Evolutionary conservation across 1,284 basidiomycete species (phyloP), one percentile per base, ranked within the genome.

Genomic region (Ganoderma meredithae): DNA sequence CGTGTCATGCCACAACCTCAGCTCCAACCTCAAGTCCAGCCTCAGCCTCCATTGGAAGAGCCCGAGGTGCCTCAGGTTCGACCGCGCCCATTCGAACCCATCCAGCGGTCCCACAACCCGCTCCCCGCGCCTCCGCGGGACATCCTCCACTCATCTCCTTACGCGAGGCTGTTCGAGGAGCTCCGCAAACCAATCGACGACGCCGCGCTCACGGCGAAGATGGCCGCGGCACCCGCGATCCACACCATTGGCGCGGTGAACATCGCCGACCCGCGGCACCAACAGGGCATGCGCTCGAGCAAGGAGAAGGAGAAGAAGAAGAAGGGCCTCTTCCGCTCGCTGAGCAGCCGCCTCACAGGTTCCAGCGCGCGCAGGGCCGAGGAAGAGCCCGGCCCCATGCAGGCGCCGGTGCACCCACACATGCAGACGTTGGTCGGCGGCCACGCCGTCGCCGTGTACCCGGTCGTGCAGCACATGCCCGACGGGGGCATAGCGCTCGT

Each of bases 301-400:
- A 62, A 56, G 33, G 63, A 71, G 65, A 71, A 72, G 59, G 69
- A 71, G 68, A 73, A 74, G 68, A 71, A 72, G 59, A 69, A 71
- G 49, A 73, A 69, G 53, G 74, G 74, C 41, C 69, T 76, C 19
- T 73, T 76, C 43, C 68, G 71, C 43, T 71, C 70, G 36, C 70
- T 75, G 44, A 72, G 74, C 60, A 49, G 63, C 33, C 66, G 70
- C 12, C 44, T 71, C 19, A 52, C 56, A 12, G 61, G 62, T 39
- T 43, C 49, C 33, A 13, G 47, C 8, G 31, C 60, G n/a, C 72
- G 71, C 36, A 55, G 71, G 41, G n/a, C 47, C 17, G 71, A 73
- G 8, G 69, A 74, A 25, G 41, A 43, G 31, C 47, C 27, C 33
- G 68, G 67, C 41, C 49, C 55, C 36, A 60, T 60, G 6, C 36